phyloP scores from a whole-genome alignment of 371 early-diverging fungal genomes.

The Rhizopus delemar region DNA sequence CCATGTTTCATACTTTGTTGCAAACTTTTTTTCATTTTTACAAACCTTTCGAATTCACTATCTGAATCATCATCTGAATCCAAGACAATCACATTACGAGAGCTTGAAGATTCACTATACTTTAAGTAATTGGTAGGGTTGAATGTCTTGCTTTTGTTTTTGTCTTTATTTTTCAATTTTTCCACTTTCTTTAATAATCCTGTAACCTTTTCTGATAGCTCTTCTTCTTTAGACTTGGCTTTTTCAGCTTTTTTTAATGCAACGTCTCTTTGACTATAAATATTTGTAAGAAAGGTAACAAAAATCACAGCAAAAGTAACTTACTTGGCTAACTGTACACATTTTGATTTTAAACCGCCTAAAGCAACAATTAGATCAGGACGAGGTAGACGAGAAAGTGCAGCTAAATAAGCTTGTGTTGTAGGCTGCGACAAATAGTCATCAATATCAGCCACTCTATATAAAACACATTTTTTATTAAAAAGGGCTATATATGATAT shows the following conservation, averaged over 20 bases:
- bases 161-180: not conserved
- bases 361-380: not conserved
- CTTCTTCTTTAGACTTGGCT: not conserved
- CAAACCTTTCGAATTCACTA: not conserved
- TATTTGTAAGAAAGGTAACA: not conserved
- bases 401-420: not conserved
- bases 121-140: not conserved
- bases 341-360: not conserved
- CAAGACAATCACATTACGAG: not conserved
- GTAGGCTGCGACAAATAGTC: conserved; percentile 2
- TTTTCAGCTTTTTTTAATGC: not conserved
- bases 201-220: not conserved
- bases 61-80: conserved; percentile 5
- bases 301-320: not conserved
- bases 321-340: not conserved
- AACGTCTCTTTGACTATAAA: not conserved
- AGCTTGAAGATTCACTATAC: not conserved
- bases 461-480: not conserved
- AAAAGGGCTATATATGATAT: not conserved
- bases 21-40: not conserved
- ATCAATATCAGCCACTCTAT: conserved; percentile 19
- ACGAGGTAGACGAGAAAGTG: not conserved
- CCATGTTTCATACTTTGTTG: not conserved
- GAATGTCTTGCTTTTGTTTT: not conserved
- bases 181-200: not conserved